Evolutionary conservation across 805 yeast species (phyloP).

Genomic region (Suhomyces tanzawaensis): DNA sequence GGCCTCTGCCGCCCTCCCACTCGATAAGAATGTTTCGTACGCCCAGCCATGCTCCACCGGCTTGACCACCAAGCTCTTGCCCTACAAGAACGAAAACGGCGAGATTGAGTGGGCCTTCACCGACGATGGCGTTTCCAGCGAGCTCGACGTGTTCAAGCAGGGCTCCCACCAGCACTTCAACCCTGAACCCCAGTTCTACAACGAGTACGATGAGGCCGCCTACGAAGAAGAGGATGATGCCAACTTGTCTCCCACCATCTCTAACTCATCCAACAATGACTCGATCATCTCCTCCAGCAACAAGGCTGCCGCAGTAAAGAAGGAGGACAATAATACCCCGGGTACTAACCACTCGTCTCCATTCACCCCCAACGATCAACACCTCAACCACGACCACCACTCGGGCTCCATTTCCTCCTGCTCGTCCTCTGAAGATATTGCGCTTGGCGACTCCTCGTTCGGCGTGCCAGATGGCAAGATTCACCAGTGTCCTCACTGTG

Average conservation of each 20-base stretch:
- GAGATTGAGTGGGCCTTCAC: constrained; percentile 58
- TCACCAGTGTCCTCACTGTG: constrained; percentile 49
- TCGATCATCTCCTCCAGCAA: constrained; percentile 22
- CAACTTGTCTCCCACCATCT: constrained; percentile 36
- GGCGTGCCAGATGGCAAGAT: constrained; percentile 17
- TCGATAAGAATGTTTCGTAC: background rate
- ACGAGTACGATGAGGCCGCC: constrained; percentile 4
- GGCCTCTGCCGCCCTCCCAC: background rate
- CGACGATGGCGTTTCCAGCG: constrained; percentile 34
- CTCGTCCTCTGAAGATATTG: constrained; percentile 15
- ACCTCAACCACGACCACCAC: constrained; percentile 6
- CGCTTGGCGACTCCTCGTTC: constrained; percentile 5
- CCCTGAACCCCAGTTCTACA: background rate
- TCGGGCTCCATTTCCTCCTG: constrained; percentile 3
- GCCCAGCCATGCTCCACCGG: constrained; percentile 48
- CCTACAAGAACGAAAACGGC: constrained; percentile 51
- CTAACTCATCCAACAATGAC: constrained; percentile 35
- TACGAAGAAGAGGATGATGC: constrained; percentile 8
- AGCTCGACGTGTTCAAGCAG: constrained; percentile 28
- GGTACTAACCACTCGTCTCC: constrained; percentile 30
- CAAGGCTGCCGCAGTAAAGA: constrained; percentile 10
- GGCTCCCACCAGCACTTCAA: constrained; percentile 1
- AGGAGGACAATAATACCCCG: constrained; percentile 24
- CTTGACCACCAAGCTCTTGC: constrained; percentile 47
- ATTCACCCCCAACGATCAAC: constrained; percentile 17